Percentiles rank a stretch among this genome's conserved stretches.
These are phyloP conservation scores for Scalesia atractyloides DNA, from an alignment of 129 eudicot genomes.

Conservation along the genomic window DNA sequence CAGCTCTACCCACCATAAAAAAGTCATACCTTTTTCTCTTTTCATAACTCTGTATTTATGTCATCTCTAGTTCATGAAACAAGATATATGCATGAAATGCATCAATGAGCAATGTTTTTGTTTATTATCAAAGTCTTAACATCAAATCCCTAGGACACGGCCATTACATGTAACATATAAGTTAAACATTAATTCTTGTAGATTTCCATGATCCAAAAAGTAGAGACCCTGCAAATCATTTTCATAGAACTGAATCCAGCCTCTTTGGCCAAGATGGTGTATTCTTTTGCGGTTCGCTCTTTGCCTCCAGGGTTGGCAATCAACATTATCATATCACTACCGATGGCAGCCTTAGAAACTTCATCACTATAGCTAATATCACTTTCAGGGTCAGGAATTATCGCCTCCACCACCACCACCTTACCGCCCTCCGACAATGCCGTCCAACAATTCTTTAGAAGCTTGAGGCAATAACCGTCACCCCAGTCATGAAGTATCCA, in stretches of 20 bases:
- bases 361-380: background rate
- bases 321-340: slow-evolving; percentile 35
- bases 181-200: background rate
- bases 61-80: too few species aligned
- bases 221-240: too few species aligned
- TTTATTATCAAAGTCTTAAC: too few species aligned
- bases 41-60: too few species aligned
- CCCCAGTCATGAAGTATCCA: slow-evolving; percentile 30
- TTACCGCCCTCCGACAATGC: slow-evolving; percentile 37
- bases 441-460: slow-evolving; percentile 42
- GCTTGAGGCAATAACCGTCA: slow-evolving; percentile 29
- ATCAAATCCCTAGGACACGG: background rate
- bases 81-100: too few species aligned
- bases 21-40: too few species aligned
- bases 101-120: too few species aligned
- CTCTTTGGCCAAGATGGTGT: background rate
- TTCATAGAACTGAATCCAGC: too few species aligned
- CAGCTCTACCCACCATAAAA: too few species aligned
- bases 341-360: slow-evolving; percentile 1
- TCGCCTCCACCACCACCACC: slow-evolving; percentile 41
- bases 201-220: too few species aligned
- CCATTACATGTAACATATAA: background rate
- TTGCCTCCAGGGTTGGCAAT: slow-evolving; percentile 42
- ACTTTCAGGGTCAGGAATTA: slow-evolving; percentile 36
- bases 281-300: slow-evolving; percentile 40